phyloP scores from a whole-genome alignment of 2,329 filamentous ascomycete species.

The Dissoconium aciculare region DNA sequence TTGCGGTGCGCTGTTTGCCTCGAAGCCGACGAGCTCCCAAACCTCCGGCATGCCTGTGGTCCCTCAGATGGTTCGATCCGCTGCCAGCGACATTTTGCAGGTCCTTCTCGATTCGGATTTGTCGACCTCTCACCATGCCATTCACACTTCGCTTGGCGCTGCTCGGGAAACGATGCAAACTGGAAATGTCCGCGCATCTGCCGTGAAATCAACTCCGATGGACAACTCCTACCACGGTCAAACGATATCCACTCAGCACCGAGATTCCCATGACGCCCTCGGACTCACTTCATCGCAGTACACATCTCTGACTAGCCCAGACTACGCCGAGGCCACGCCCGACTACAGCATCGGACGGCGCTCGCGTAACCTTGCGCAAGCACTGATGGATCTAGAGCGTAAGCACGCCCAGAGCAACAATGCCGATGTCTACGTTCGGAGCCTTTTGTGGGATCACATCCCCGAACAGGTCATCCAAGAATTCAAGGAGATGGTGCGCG shows the following conservation, averaged over 20 bases:
- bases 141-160: conserved; percentile 4
- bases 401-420: conserved; percentile 36
- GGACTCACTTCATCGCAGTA: conserved; percentile 76
- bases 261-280: conserved; percentile 79
- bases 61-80: conserved; percentile 65
- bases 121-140: conserved; percentile 5
- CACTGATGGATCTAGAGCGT: conserved; percentile 62
- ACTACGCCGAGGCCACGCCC: conserved; percentile 37
- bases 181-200: conserved; percentile 4
- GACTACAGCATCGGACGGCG: conserved; percentile 19
- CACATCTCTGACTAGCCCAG: conserved; percentile 56
- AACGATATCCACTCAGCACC: conserved; percentile 55
- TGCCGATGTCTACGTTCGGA: conserved; percentile 83
- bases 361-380: conserved; percentile 62
- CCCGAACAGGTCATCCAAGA: conserved; percentile 80
- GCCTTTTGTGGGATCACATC: conserved; percentile 86
- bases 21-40: conserved; percentile 57
- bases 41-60: conserved; percentile 60
- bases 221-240: conserved; percentile 32
- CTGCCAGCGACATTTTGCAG: conserved; percentile 62
- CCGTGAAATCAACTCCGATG: conserved; percentile 15
- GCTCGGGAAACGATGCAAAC: conserved; percentile 17
- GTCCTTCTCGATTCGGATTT: conserved; percentile 39
- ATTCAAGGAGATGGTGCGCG: conserved; percentile 81
- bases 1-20: conserved; percentile 89